Evolutionary conservation across 2,329 filamentous ascomycete genomes (phyloP).

Genomic region (Colletotrichum sp.): DNA sequence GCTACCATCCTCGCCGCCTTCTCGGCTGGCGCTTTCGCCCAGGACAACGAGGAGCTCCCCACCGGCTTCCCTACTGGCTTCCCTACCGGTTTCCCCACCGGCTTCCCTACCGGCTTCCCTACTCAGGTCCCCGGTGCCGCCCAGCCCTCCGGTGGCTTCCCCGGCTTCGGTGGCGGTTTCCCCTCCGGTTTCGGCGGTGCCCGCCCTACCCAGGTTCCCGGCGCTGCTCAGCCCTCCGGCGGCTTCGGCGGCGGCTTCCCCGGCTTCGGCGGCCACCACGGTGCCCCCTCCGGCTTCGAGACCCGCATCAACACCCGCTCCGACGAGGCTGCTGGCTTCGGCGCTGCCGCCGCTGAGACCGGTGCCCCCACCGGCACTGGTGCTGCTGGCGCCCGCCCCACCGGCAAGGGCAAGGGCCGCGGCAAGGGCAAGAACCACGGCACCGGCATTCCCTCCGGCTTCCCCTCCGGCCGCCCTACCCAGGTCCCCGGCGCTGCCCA

Average conservation of each 20-base stretch:
- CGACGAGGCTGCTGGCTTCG: background rate
- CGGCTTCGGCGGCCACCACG: conserved; percentile 1
- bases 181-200: background rate
- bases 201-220: conserved; percentile 6
- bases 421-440: conserved; percentile 8
- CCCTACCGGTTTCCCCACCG: conserved; percentile 3
- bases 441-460: conserved; percentile 1
- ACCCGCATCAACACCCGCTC: conserved; percentile 5
- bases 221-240: conserved; percentile 10
- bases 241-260: conserved; percentile 1
- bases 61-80: conserved; percentile 1
- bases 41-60: background rate
- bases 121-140: conserved; percentile 9
- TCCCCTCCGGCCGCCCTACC: conserved; percentile 12
- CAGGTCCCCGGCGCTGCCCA: conserved; percentile 10
- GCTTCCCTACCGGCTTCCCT: background rate
- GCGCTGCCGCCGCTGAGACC: background rate
- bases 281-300: conserved; percentile 6
- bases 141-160: conserved; percentile 11
- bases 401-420: conserved; percentile 5
- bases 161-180: background rate
- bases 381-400: background rate
- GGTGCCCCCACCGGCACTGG: background rate
- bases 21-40: conserved; percentile 5
- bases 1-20: conserved; percentile 16